Conservation (phyloP, 495 filamentous ascomycete genomes). For the Lasiosphaeria miniovina region DNA sequence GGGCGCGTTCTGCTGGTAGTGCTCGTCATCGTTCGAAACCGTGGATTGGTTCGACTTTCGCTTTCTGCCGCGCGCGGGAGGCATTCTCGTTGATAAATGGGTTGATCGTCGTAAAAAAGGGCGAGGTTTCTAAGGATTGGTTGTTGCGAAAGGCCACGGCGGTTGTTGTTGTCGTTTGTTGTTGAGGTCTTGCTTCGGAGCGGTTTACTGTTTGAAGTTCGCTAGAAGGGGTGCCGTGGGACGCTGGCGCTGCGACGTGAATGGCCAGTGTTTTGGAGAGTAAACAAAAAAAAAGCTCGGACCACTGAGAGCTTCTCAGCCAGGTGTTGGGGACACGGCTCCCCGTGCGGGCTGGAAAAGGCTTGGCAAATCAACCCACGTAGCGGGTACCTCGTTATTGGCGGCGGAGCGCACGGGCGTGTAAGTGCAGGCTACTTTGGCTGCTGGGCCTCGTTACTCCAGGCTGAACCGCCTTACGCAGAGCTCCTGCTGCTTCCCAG, state of each 20-base stretch:
- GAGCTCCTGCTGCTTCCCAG: constrained; percentile 4
- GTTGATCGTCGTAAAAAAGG: constrained; percentile 2
- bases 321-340: neutral
- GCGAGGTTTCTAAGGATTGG: constrained; percentile 3
- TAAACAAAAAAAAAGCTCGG: constrained; percentile 34
- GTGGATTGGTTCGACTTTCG: constrained; percentile 56
- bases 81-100: constrained; percentile 42
- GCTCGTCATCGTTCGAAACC: constrained; percentile 34
- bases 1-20: constrained; percentile 28
- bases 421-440: neutral
- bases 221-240: constrained; percentile 3
- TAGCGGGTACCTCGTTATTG: neutral
- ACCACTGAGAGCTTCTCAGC: constrained; percentile 2
- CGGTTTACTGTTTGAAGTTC: constrained; percentile 3
- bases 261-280: constrained; percentile 28
- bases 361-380: neutral
- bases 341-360: neutral
- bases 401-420: neutral
- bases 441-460: neutral
- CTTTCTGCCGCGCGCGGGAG: constrained; percentile 52
- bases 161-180: too few species aligned
- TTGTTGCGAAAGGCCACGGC: constrained; percentile 7
- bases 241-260: constrained; percentile 22
- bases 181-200: neutral
- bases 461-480: constrained; percentile 32